These are phyloP conservation scores for Pyrenophora graminea DNA, from an alignment of 2,329 filamentous ascomycete species.

Conservation along the genomic window DNA sequence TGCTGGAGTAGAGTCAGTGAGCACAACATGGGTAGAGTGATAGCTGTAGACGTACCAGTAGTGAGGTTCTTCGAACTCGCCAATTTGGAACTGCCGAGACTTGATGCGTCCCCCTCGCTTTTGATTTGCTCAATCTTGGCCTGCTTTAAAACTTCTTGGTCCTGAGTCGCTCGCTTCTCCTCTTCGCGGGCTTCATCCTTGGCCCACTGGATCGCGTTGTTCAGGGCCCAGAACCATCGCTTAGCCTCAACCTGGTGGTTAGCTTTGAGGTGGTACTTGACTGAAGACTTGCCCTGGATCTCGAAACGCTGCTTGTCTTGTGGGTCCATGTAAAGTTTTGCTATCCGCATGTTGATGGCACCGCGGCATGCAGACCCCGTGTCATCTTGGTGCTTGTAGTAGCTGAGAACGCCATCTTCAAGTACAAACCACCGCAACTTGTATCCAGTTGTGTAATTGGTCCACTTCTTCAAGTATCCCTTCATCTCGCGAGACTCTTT, in stretches of 20 bases:
- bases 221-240: conserved; percentile 97
- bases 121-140: conserved; percentile 74
- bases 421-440: conserved; percentile 97
- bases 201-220: conserved; percentile 97
- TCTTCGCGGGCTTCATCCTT: conserved; percentile 97
- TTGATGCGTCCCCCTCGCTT: conserved; percentile 48
- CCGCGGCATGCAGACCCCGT: conserved; percentile 93
- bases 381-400: conserved; percentile 99
- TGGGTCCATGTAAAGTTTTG: conserved; percentile 89
- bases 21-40: background rate
- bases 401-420: conserved; percentile 95
- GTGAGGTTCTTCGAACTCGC: conserved; percentile 34
- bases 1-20: conserved; percentile 18
- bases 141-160: conserved; percentile 72
- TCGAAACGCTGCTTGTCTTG: conserved; percentile 98
- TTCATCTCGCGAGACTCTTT: conserved; percentile 97
- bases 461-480: conserved; percentile 99
- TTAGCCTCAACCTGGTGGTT: conserved; percentile 99
- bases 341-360: conserved; percentile 98
- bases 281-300: conserved; percentile 95
- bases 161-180: conserved; percentile 73
- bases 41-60: conserved; percentile 26
- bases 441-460: conserved; percentile 96
- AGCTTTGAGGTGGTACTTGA: conserved; percentile 96
- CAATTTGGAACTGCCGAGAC: conserved; percentile 43